phyloP scores from a whole-genome alignment of 1,139 yeast genomes.

The Pichia sp. region DNA sequence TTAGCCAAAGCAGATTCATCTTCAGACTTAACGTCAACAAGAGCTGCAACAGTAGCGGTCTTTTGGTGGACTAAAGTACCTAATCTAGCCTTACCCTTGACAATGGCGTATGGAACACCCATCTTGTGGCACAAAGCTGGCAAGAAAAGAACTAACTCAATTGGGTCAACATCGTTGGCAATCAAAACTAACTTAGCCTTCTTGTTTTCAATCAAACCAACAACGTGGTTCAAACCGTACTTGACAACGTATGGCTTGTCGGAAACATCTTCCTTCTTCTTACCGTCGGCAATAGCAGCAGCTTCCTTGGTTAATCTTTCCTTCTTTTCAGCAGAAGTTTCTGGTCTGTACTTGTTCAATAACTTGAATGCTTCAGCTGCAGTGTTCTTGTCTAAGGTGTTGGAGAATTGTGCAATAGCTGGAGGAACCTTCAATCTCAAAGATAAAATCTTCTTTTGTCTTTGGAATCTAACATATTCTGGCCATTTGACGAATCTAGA shows the following conservation, averaged over 20 bases:
- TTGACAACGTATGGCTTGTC: conserved; percentile 94
- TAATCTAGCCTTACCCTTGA: conserved; percentile 98
- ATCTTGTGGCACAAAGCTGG: conserved; percentile 98
- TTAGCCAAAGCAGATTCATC: conserved; percentile 94
- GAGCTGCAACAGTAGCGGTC: conserved; percentile 95
- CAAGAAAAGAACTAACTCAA: conserved; percentile 90
- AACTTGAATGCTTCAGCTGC: conserved; percentile 95
- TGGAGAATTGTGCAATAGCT: conserved; percentile 91
- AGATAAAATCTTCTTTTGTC: conserved; percentile 94
- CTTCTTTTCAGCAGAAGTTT: conserved; percentile 94
- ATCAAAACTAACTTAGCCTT: conserved; percentile 94
- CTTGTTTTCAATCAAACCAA: conserved; percentile 93
- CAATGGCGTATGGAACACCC: conserved; percentile 98
- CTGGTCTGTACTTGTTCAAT: conserved; percentile 98
- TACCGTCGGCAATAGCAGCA: conserved; percentile 97
- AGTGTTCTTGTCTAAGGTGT: conserved; percentile 95
- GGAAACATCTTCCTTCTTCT: conserved; percentile 90
- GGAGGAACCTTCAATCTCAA: conserved; percentile 98
- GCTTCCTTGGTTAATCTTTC: conserved; percentile 98
- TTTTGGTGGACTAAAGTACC: conserved; percentile 96
- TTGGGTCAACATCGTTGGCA: conserved; percentile 98
- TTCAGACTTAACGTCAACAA: conserved; percentile 89
- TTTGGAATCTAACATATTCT: conserved; percentile 91
- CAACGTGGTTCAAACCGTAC: conserved; percentile 98
- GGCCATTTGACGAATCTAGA: conserved; percentile 98